Evolutionary conservation across 163 green algal species (phyloP).

Genomic region (Coccomyxa subellipsoidea): DNA sequence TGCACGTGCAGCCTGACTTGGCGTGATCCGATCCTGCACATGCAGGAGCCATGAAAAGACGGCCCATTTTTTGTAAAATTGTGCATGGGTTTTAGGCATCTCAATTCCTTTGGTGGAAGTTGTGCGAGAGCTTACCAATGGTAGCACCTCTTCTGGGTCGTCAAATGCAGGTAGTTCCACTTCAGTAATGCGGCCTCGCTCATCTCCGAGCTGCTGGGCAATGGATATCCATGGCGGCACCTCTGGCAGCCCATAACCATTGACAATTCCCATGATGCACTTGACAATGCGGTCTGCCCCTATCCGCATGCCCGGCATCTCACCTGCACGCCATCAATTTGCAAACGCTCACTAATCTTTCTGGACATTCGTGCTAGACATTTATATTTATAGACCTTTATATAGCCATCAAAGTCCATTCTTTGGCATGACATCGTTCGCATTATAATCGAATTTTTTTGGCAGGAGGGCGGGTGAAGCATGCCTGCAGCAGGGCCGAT

Average conservation of each 20-base stretch:
- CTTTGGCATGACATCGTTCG: too few relatives aligned
- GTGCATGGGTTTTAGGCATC: too few relatives aligned
- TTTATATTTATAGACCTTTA: too few relatives aligned
- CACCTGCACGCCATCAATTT: background rate
- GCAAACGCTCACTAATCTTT: too few relatives aligned
- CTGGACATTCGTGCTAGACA: too few relatives aligned
- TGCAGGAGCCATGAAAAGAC: too few relatives aligned
- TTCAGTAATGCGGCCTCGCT: background rate
- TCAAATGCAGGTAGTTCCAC: background rate
- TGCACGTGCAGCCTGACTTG: too few relatives aligned
- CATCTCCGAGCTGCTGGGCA: background rate
- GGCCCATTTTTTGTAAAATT: too few relatives aligned
- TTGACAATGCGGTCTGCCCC: background rate
- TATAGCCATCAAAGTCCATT: too few relatives aligned
- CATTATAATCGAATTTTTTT: too few relatives aligned
- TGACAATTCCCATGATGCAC: background rate
- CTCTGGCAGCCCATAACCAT: conserved; percentile 2
- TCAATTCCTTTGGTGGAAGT: too few relatives aligned
- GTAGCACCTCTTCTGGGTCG: background rate
- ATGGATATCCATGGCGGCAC: background rate
- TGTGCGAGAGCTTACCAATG: background rate
- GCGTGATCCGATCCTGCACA: too few relatives aligned
- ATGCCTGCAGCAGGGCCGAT: background rate
- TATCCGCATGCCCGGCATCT: background rate
- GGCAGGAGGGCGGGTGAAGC: background rate